Evolutionary conservation across 768 basidiomycete species (phyloP), one percentile per base, ranked within the genome.

Genomic region (Auricularia cornea): DNA sequence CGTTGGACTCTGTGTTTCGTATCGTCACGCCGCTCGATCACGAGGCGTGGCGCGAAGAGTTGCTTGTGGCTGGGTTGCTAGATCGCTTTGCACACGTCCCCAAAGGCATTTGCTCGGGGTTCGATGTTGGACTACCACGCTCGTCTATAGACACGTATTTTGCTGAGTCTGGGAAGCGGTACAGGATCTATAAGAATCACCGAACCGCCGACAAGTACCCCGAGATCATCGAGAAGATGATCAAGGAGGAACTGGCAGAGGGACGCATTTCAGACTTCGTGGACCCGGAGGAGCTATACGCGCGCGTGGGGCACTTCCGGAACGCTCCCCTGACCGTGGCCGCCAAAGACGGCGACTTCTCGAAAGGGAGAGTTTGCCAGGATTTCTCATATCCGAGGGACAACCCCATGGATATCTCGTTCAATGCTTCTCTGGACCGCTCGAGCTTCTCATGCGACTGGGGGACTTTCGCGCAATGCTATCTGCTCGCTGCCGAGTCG

Each of bases 371-470:
- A 14, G 33, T 35, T 6, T 35, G 33, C 14, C 33, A 35, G 35
- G 74, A 78, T 48, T 65, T 75, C 2, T 78, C 76, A 0, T 76
- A 62, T 60, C 75, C 74, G 0, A 35, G 68, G 2, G 60, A 44
- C 62, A 35, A 73, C 44, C 69, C 63, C 71, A 23, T 3, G 5
- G 59, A 35, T 14, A 54, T 61, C 0, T 78, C 75, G 0, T 61
- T 78, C 6, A 78, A 78, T 60, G 59, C 72, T 1, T 59, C 63
- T 14, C 73, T 77, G 11, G 54, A 75, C 56, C 65, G 68, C 0
- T 66, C 74, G 51, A 41, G 71, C 23, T 79, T 77, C 59, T 72
- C 70, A 20, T 72, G 71, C 0, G 70, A 60, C 0, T 81, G 33
- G 33, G 33, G 33, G 8, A 8, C 33, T 6, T 35, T 35, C 33